Conservation (phyloP, 192 early-diverging fungal genomes). For the Phlyctochytrium bullatum region DNA sequence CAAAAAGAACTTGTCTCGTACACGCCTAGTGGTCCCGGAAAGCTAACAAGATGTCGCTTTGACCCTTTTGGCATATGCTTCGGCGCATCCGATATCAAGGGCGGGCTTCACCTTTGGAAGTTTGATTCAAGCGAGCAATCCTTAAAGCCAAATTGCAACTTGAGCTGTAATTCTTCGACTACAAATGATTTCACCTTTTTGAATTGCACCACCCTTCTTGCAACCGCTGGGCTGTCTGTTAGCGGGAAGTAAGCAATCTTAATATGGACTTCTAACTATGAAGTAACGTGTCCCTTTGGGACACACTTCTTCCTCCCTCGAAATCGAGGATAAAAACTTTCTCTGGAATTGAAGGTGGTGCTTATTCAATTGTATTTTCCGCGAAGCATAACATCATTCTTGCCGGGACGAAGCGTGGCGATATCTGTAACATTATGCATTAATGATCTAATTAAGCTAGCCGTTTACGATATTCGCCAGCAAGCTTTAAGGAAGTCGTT, state of each 20-base stretch:
- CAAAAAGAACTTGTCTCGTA: conserved; percentile 64
- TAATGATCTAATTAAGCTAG: conserved; percentile 30
- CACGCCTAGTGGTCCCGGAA: conserved; percentile 47
- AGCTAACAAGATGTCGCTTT: conserved; percentile 55
- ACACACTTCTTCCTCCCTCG: conserved; percentile 67
- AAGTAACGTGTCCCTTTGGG: conserved; percentile 74
- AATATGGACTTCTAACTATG: conserved; percentile 7
- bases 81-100: conserved; percentile 67
- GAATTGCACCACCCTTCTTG: conserved; percentile 67
- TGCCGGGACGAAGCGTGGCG: conserved; percentile 72
- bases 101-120: conserved; percentile 69
- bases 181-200: conserved; percentile 75
- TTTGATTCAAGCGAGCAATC: conserved; percentile 68
- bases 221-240: conserved; percentile 67
- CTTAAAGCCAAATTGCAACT: conserved; percentile 48
- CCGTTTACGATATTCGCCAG: conserved; percentile 70
- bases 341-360: conserved; percentile 59
- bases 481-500: conserved; percentile 64
- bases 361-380: conserved; percentile 65
- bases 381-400: conserved; percentile 60
- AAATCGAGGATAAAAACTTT: conserved; percentile 65
- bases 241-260: conserved; percentile 36
- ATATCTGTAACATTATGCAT: conserved; percentile 56
- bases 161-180: conserved; percentile 56
- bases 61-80: conserved; percentile 78